Percentiles rank a stretch among this genome's conserved stretches.
Evolutionary conservation across 1,284 basidiomycete genomes (phyloP).

Genomic region (Heliocybe sulcata): DNA sequence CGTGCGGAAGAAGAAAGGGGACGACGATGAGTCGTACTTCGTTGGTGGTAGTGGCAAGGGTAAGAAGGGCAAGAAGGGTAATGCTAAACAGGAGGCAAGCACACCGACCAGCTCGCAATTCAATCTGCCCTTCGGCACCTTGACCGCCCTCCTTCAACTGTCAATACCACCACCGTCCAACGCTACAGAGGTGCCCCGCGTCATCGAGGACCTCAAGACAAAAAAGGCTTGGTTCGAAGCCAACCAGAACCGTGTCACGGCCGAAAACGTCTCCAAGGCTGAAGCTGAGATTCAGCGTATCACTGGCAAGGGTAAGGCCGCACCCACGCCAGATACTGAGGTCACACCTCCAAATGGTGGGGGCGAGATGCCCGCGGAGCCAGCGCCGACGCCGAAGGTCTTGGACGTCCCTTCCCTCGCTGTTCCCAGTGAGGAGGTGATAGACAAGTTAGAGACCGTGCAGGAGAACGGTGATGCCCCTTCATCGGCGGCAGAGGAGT

Average conservation of each 20-base stretch:
- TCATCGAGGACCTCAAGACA: constrained; percentile 85
- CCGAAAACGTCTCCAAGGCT: constrained; percentile 71
- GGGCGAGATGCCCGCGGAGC: constrained; percentile 42
- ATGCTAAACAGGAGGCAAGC: constrained; percentile 33
- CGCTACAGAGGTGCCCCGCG: constrained; percentile 72
- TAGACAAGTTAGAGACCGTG: constrained; percentile 39
- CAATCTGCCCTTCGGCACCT: constrained; percentile 80
- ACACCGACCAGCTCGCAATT: constrained; percentile 35
- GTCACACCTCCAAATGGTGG: constrained; percentile 33
- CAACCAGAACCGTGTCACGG: constrained; percentile 62
- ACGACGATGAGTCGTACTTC: constrained; percentile 82
- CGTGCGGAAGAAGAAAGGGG: constrained; percentile 88
- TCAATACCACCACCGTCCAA: constrained; percentile 89
- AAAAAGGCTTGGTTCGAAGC: constrained; percentile 95
- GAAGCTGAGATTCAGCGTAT: constrained; percentile 76
- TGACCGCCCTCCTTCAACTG: constrained; percentile 82
- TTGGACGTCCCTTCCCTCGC: constrained; percentile 19
- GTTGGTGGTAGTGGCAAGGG: constrained; percentile 63
- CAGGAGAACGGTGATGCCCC: constrained; percentile 25
- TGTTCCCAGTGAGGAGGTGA: constrained; percentile 34
- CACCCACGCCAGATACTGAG: constrained; percentile 25
- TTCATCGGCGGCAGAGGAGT: not conserved
- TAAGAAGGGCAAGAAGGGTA: constrained; percentile 60
- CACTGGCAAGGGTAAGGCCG: constrained; percentile 35
- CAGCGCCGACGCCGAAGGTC: constrained; percentile 34